Evolutionary conservation across 495 filamentous ascomycete species (phyloP).

Genomic region (Daldinia decipiens): DNA sequence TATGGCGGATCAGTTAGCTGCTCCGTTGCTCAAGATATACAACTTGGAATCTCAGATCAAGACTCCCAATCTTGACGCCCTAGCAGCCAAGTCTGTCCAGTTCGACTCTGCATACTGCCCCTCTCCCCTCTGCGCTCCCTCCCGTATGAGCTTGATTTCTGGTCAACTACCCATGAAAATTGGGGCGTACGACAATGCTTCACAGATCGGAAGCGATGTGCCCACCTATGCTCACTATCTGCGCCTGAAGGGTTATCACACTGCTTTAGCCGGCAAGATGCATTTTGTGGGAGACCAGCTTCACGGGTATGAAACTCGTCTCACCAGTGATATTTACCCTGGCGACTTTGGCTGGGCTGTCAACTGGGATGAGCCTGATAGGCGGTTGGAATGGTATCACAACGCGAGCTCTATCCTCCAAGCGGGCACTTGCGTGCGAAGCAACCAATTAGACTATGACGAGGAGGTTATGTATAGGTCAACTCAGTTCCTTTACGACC

Average conservation of each 20-base stretch:
- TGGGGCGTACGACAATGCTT: constrained; percentile 86
- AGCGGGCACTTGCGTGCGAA: constrained; percentile 81
- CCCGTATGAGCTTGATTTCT: constrained; percentile 88
- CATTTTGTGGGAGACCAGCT: constrained; percentile 94
- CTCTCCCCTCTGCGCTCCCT: constrained; percentile 86
- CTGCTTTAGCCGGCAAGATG: constrained; percentile 92
- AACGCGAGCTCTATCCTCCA: constrained; percentile 90
- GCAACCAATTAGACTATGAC: constrained; percentile 94
- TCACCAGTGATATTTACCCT: constrained; percentile 93
- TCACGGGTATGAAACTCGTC: constrained; percentile 86
- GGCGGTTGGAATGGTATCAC: constrained; percentile 88
- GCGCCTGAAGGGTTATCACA: constrained; percentile 84
- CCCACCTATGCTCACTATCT: constrained; percentile 92
- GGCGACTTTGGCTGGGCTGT: constrained; percentile 91
- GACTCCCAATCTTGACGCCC: constrained; percentile 84
- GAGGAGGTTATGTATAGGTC: constrained; percentile 91
- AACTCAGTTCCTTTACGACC: constrained; percentile 83
- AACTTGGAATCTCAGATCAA: constrained; percentile 82
- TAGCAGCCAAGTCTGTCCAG: constrained; percentile 79
- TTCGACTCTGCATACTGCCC: constrained; percentile 93
- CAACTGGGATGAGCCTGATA: constrained; percentile 88
- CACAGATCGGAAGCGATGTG: constrained; percentile 74
- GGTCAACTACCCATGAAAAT: constrained; percentile 88
- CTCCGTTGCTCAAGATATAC: constrained; percentile 84
- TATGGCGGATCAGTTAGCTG: constrained; percentile 93